Evolutionary conservation across 345 rosid genomes (phyloP), one percentile per base, ranked within the genome.

Genomic region (Lepidium aucheri): DNA sequence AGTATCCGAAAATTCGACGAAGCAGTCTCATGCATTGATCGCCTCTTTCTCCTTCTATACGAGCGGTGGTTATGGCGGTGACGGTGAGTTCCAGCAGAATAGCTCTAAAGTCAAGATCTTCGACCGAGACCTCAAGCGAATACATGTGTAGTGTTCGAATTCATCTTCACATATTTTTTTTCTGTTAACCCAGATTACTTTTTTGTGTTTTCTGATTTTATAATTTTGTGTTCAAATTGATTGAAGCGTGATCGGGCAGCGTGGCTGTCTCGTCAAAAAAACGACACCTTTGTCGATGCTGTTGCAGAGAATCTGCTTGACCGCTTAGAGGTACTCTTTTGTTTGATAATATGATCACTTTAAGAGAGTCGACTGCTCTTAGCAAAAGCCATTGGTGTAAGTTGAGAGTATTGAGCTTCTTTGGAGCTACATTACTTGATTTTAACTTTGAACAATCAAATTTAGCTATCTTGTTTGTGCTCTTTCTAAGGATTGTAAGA

Each of bases 201-300:
- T 10, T 12, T 7, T 12, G 22, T 65, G 39, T n/a, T n/a, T n/a
- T 46, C 51, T 40, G 36, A 39, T 47, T 32, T 28, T 42, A 0
- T 18, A 20, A 60, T 22, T 15, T 57, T 65, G 55, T 34, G 0
- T 5, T 8, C n/a, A 50, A 28, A 26, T n/a, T 72, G 71, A 59
- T 52, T 74, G 80, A 81, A 90, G 99, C 97, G 99, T 49, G 99
- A 90, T 54, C 84, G 99, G 76, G 93, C 99, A 35, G 95, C 99
- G 8, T 94, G 99, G 99, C 75, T 86, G 64, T 80, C 72, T 85
- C 77, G 80, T 28, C 73, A 85, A 16, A 65, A 59, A 20, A 69
- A 78, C 36, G 92, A 94, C 72, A 68, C 84, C 12, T 84, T 90
- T 64, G 72, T 85, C n/a, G 85, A 90, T 49, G 86, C 96, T 51